Percentiles rank a stretch among this genome's conserved stretches.
Conservation (phyloP, 768 basidiomycete genomes). For the Hericium rajendrae region DNA sequence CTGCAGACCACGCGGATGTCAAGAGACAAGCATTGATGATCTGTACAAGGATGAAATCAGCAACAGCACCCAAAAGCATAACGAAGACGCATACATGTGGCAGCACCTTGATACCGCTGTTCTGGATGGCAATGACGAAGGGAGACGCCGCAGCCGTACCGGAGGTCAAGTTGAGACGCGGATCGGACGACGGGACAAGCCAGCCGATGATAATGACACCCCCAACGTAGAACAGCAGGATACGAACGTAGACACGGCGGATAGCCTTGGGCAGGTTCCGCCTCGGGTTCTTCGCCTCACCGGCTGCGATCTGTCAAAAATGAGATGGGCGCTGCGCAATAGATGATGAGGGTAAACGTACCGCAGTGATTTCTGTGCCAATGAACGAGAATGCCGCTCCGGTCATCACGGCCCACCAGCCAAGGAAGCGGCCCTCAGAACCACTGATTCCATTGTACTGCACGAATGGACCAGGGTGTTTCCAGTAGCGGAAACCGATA, state of each 20-base stretch:
- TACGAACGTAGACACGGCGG: constrained; percentile 60
- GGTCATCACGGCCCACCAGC: constrained; percentile 60
- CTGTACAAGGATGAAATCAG: constrained; percentile 22
- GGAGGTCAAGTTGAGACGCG: constrained; percentile 37
- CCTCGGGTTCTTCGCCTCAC: constrained; percentile 85
- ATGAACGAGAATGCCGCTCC: constrained; percentile 92
- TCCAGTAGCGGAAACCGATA: constrained; percentile 70
- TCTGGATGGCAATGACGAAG: constrained; percentile 84
- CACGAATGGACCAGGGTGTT: constrained; percentile 79
- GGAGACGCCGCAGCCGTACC: constrained; percentile 71
- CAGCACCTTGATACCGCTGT: constrained; percentile 77
- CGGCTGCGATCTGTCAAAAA: constrained; percentile 62
- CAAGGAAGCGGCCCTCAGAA: constrained; percentile 66
- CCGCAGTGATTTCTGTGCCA: constrained; percentile 90
- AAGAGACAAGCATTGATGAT: constrained; percentile 77
- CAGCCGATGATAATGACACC: constrained; percentile 74
- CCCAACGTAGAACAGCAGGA: constrained; percentile 62
- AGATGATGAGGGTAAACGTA: constrained; percentile 26
- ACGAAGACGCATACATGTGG: constrained; percentile 52
- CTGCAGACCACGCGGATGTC: constrained; percentile 90
- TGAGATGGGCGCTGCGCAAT: background rate
- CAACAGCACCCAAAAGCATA: background rate
- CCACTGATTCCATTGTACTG: constrained; percentile 61
- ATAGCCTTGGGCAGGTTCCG: constrained; percentile 52
- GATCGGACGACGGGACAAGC: constrained; percentile 66